phyloP scores from a whole-genome alignment of 192 early-diverging fungal genomes.

The Spizellomyces punctatus region DNA sequence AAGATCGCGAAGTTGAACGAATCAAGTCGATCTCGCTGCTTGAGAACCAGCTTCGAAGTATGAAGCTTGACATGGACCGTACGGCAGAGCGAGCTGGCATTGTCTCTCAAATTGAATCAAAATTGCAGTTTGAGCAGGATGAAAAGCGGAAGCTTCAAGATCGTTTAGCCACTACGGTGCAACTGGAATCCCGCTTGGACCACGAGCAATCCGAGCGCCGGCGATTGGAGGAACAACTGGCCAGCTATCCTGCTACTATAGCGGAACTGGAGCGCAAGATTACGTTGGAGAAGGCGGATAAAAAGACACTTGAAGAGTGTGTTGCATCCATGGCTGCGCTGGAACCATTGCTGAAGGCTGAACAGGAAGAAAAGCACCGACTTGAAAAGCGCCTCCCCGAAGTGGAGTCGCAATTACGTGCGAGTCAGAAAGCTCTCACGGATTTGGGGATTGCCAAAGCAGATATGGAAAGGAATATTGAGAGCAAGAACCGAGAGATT shows the following conservation, averaged over 20 bases:
- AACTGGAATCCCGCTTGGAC: constrained; percentile 15
- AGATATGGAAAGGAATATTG: constrained; percentile 12
- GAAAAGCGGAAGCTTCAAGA: constrained; percentile 20
- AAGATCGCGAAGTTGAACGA: constrained; percentile 28
- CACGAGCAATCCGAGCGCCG: constrained; percentile 16
- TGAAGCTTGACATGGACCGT: constrained; percentile 3
- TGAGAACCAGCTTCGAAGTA: constrained; percentile 16
- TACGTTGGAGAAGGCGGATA: constrained; percentile 9
- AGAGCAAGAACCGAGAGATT: constrained; percentile 11
- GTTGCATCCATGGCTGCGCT: not conserved
- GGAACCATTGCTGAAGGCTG: not conserved
- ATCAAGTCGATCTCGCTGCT: constrained; percentile 19
- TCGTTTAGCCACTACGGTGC: not conserved
- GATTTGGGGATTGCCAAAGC: constrained; percentile 21
- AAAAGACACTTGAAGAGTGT: not conserved
- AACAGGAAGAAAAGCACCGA: not conserved
- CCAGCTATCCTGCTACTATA: constrained; percentile 5
- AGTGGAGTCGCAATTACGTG: constrained; percentile 8
- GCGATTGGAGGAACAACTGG: constrained; percentile 13
- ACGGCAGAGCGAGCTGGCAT: constrained; percentile 3
- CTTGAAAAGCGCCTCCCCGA: constrained; percentile 8
- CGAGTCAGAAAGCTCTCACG: constrained; percentile 3
- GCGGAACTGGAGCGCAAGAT: constrained; percentile 18
- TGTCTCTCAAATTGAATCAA: constrained; percentile 7
- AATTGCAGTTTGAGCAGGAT: constrained; percentile 14